Percentiles rank a stretch among this genome's conserved stretches.
phyloP scores from a whole-genome alignment of 768 basidiomycete genomes.

The Porphyrellus cyaneotinctus region DNA sequence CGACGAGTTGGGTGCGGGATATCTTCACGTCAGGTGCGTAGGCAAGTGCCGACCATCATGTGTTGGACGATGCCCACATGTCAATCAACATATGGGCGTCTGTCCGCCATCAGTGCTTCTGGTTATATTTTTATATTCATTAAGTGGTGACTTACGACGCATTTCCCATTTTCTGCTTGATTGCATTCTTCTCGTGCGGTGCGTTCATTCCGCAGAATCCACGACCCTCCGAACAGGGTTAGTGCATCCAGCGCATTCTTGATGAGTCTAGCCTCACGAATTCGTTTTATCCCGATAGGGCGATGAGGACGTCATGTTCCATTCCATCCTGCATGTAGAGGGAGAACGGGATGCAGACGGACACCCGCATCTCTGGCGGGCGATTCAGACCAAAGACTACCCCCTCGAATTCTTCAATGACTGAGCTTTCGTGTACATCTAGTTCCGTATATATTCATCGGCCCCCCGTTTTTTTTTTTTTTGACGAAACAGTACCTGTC shows the following conservation, averaged over 20 bases:
- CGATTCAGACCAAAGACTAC: slow-evolving; percentile 55
- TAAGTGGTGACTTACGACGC: slow-evolving; percentile 8
- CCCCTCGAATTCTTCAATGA: slow-evolving; percentile 42
- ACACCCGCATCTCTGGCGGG: slow-evolving; percentile 55
- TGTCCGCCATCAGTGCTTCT: slow-evolving; percentile 5
- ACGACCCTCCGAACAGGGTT: slow-evolving; percentile 71
- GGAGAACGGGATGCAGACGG: slow-evolving; percentile 43
- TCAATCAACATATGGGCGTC: slow-evolving; percentile 4
- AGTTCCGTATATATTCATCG: not conserved
- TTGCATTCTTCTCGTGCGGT: not conserved
- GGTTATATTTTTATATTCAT: slow-evolving; percentile 5
- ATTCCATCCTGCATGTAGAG: slow-evolving; percentile 65
- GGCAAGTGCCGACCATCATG: not conserved
- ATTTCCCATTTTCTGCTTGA: slow-evolving; percentile 4
- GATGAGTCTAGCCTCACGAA: slow-evolving; percentile 3
- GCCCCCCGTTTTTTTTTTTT: not conserved
- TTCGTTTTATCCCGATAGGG: slow-evolving; percentile 41
- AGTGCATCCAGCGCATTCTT: slow-evolving; percentile 14
- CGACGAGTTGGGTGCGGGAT: slow-evolving; percentile 60
- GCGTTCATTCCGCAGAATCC: slow-evolving; percentile 46
- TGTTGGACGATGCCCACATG: slow-evolving; percentile 1
- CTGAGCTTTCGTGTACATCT: slow-evolving; percentile 1
- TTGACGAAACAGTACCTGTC: slow-evolving; percentile 20
- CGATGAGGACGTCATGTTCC: slow-evolving; percentile 60
- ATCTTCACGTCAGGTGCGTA: slow-evolving; percentile 64